Evolutionary conservation across 768 basidiomycete genomes (phyloP).

Genomic region (Pleurotus pulmonarius): DNA sequence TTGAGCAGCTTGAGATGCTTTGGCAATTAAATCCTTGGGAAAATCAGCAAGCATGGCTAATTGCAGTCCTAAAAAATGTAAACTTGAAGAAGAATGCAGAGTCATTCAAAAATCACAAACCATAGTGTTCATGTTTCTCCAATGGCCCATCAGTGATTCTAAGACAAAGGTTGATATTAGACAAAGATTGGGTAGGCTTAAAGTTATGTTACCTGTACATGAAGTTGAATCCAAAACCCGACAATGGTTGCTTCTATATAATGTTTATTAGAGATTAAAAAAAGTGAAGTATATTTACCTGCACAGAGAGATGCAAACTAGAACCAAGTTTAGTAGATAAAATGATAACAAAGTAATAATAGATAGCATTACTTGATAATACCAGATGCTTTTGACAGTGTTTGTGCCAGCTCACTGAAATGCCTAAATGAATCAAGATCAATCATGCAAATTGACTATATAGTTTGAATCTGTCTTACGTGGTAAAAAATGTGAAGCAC

Average conservation of each 20-base stretch:
- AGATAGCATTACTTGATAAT: constrained; percentile 65
- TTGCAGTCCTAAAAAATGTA: constrained; percentile 64
- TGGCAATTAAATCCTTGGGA: constrained; percentile 63
- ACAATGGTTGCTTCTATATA: constrained; percentile 48
- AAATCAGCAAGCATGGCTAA: constrained; percentile 86
- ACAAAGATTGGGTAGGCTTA: too few relatives aligned
- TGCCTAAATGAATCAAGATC: constrained; percentile 42
- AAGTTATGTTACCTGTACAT: constrained; percentile 60
- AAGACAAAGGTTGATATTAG: neutral
- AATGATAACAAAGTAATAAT: neutral
- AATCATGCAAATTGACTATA: neutral
- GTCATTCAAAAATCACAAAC: constrained; percentile 29
- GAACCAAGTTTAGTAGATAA: neutral
- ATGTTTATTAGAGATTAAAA: neutral
- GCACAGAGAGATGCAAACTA: constrained; percentile 81
- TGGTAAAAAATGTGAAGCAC: constrained; percentile 90
- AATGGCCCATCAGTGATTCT: constrained; percentile 76
- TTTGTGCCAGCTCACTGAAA: constrained; percentile 75
- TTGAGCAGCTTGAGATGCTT: constrained; percentile 59
- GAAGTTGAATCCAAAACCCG: constrained; percentile 68
- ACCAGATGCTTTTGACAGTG: constrained; percentile 72
- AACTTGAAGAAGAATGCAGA: neutral
- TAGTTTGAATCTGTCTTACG: constrained; percentile 40
- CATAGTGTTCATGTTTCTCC: constrained; percentile 67
- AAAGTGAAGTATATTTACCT: constrained; percentile 37